Base-by-base conservation (phyloP, 345 rosid genomes). In the Rhizophora mangle region DNA sequence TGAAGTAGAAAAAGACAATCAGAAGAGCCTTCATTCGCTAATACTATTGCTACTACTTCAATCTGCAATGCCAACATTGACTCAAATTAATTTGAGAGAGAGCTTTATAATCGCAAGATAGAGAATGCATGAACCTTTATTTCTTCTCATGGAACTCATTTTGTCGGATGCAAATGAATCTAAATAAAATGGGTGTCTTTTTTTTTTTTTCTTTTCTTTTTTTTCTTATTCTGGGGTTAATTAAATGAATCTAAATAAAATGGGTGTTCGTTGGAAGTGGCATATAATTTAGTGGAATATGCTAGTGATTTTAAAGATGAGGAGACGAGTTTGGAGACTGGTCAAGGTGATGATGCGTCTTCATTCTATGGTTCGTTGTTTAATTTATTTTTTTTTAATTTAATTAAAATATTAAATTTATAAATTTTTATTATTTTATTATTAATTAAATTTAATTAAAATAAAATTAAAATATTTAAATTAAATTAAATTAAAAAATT, bases 301-400 rank as follows among this genome's bases (percentile, higher is more conserved):
- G 29, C 63, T 32, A 59, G 63, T 8, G 74, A 56, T 61, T 65
- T 37, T 56, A 60, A 63, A 75, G 82, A 69, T 72, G 83, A 72
- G 43, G 83, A 47, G 67, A 78, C 6, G 20, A 74, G 37, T 64
- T 56, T 22, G 32, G 67, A n/a, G 3, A 62, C 19, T 31, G 53
- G 29, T 11, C 54, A 46, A 72, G 82, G 39, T 61, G 84, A 80
- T 72, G 84, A 82, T 73, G 70, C 24, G 18, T 83, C 85, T 75
- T 82, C 85, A 10, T 57, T 79, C 6, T 31, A 4, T 5, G 1
- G 34, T 0, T 4, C 1, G 5, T 31, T 31, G 34, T 31, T 31
- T 31, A 31, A 5, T 31, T 31, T 31, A 5, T 30, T 30, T 5
- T 30, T 30, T 30, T 31, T 29, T 2, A 5, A 31, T 5, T 31